Conservation (phyloP, 495 filamentous ascomycete genomes). For the Melanomma pulvis-pyrius region DNA sequence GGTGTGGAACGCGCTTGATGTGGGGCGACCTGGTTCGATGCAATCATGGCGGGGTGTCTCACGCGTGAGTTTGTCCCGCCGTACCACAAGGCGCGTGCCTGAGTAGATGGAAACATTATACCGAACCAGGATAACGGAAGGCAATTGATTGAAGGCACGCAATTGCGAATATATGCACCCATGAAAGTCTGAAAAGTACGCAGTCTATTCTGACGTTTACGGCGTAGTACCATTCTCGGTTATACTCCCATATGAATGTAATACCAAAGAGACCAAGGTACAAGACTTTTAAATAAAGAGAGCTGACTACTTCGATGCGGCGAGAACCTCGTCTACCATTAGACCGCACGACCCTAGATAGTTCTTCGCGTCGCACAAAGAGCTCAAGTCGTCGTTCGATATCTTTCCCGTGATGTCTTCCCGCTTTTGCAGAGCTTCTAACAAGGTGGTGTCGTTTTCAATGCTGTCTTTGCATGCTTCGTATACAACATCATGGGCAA, state of each 20-base stretch:
- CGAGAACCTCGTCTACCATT: slow-evolving; percentile 58
- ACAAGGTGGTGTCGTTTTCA: slow-evolving; percentile 48
- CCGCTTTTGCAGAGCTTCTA: slow-evolving; percentile 48
- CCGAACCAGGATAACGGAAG: slow-evolving; percentile 24
- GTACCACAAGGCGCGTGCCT: slow-evolving; percentile 5
- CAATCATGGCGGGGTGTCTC: slow-evolving; percentile 30
- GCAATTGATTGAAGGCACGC: slow-evolving; percentile 20
- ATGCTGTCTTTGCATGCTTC: slow-evolving; percentile 57
- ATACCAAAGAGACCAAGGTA: slow-evolving; percentile 7
- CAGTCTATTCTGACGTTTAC: slow-evolving; percentile 21
- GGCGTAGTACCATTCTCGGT: neutral
- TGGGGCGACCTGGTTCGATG: slow-evolving; percentile 29
- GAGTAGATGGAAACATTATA: slow-evolving; percentile 3
- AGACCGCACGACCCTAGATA: slow-evolving; percentile 53
- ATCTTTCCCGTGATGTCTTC: slow-evolving; percentile 50
- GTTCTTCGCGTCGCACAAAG: slow-evolving; percentile 55
- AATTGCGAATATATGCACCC: slow-evolving; percentile 28
- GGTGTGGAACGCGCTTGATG: slow-evolving; percentile 36
- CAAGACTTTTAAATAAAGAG: slow-evolving; percentile 1
- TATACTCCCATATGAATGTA: slow-evolving; percentile 9
- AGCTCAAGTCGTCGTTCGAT: slow-evolving; percentile 43
- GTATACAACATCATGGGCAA: slow-evolving; percentile 59
- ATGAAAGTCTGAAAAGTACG: slow-evolving; percentile 21
- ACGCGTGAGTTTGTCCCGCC: slow-evolving; percentile 14
- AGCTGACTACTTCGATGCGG: slow-evolving; percentile 36